Base-by-base conservation (phyloP, 176 grass and related monocot species). In the Rhynchospora breviuscula region DNA sequence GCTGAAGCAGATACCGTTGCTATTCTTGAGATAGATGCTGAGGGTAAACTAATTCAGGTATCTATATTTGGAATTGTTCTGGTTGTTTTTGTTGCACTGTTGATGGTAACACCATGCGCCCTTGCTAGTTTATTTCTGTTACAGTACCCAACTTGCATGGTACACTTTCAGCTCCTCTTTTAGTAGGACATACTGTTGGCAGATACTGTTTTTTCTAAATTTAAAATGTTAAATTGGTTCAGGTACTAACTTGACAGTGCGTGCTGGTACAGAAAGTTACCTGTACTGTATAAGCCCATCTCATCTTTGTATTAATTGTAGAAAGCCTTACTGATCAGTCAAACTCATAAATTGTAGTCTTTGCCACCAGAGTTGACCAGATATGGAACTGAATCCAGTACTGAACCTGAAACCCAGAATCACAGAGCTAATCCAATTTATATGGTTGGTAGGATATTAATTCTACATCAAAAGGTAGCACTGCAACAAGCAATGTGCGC, bases 21-120 rank as follows among this genome's bases (percentile, higher is more conserved):
- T 86, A 57, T 89, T 35, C 91, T 99, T 61, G 81, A 95, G 80
- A 90, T 89, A 65, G 91, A 86, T 63, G 71, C 15, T 5, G 86
- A 90, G 6, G 85, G 87, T 65, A 89, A 88, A 56, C 79, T 99
- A 12, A 83, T 90, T 85, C 91, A 93, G 91, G 93, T 95, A 87
- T 54, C 31, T 66, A 14, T 60, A 61, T n/a, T 61, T 61, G 59
- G 14, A 43, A 68, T 8, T 68, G 10, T 52, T 85, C 43, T 15
- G 59, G n/a, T 69, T 67, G 44, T 63, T 9, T 84, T 66, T 77
- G 83, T 83, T 82, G 13, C 49, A 40, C 10, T 35, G 49, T 64
- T 85, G 19, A 23, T 31, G 40, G 45, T 70, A 35, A 8, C 44
- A 23, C 33, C 71, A 76, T 13, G 35, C 35, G 3, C n/a, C 9